Evolutionary conservation across 169 alveolate species (phyloP).

Genomic region (Plasmodium billcollinsi): DNA sequence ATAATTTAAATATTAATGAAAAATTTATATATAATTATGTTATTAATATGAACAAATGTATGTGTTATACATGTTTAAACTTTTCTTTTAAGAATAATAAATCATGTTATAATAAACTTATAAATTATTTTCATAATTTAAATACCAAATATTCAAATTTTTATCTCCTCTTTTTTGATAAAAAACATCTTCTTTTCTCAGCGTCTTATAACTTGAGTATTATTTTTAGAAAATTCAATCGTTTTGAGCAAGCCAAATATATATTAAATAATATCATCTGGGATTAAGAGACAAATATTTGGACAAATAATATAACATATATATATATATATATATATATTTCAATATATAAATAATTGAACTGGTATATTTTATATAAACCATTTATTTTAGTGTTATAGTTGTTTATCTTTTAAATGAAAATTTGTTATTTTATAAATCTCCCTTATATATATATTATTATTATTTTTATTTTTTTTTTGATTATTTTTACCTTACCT

Average conservation of each 20-base stretch:
- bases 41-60: constrained; percentile 71
- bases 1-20: constrained; percentile 28
- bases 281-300: constrained; percentile 2
- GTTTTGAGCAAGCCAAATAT: constrained; percentile 71
- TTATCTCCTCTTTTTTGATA: constrained; percentile 63
- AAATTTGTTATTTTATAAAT: too few species aligned
- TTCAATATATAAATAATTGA: neutral
- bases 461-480: too few species aligned
- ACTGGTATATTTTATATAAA: neutral
- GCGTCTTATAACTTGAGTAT: constrained; percentile 66
- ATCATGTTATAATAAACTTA: constrained; percentile 5
- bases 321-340: constrained; percentile 1
- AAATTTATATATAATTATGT: constrained; percentile 50
- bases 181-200: constrained; percentile 56
- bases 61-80: constrained; percentile 66
- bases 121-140: constrained; percentile 32
- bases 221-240: constrained; percentile 40
- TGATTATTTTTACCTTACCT: too few species aligned
- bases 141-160: constrained; percentile 59
- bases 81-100: neutral
- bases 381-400: neutral
- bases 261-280: constrained; percentile 34
- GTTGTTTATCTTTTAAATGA: neutral
- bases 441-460: too few species aligned
- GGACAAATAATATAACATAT: neutral